A percentile compares a stretch with the other conserved stretches of the same genome.
Conservation (phyloP, 345 rosid species). For the Balakata baccata region DNA sequence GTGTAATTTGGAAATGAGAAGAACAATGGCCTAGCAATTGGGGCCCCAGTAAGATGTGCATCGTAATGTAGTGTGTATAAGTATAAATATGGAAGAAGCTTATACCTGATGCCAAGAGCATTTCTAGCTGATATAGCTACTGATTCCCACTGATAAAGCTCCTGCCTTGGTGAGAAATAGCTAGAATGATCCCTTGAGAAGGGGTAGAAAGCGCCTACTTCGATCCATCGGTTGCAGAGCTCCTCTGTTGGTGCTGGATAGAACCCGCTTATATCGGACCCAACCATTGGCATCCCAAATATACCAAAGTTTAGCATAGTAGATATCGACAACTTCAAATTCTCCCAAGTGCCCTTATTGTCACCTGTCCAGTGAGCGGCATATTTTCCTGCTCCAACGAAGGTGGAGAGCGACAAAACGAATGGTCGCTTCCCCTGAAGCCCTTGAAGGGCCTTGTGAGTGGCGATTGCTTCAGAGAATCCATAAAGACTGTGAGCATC, state of each 20-base stretch:
- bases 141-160: constrained; percentile 90
- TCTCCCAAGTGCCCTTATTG: constrained; percentile 88
- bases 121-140: constrained; percentile 83
- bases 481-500: constrained; percentile 94
- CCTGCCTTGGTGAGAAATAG: constrained; percentile 87
- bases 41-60: constrained; percentile 75
- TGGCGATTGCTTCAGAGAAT: constrained; percentile 81
- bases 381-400: constrained; percentile 83
- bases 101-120: constrained; percentile 95
- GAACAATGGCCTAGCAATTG: constrained; percentile 94
- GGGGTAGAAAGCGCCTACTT: constrained; percentile 90
- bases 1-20: constrained; percentile 74
- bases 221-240: constrained; percentile 97
- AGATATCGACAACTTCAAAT: constrained; percentile 79
- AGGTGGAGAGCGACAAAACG: constrained; percentile 78
- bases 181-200: constrained; percentile 96
- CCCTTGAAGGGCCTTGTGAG: constrained; percentile 73
- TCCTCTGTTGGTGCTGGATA: constrained; percentile 90
- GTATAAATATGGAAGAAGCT: constrained; percentile 79
- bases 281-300: constrained; percentile 96
- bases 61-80: constrained; percentile 79
- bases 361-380: constrained; percentile 99
- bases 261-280: constrained; percentile 93
- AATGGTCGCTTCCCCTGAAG: constrained; percentile 88
- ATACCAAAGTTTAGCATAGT: constrained; percentile 88